A percentile compares a stretch with the other conserved stretches of the same genome.
Evolutionary conservation across 495 filamentous ascomycete genomes (phyloP).

Genomic region (Daldinia grandis): DNA sequence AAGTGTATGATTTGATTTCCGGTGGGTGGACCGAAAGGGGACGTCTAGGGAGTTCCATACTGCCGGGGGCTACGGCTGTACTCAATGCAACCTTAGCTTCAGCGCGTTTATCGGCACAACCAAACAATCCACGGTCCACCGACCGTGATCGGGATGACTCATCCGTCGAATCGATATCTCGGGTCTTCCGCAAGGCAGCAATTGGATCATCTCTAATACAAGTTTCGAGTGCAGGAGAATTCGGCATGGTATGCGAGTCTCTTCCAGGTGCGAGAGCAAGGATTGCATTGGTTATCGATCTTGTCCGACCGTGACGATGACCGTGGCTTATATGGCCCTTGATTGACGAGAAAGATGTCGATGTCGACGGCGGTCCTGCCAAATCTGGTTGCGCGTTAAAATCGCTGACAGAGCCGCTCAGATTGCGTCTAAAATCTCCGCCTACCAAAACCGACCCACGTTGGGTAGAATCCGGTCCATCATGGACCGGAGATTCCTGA

Average conservation of each 20-base stretch:
- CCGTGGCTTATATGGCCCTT: slow-evolving; percentile 37
- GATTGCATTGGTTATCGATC: slow-evolving; percentile 65
- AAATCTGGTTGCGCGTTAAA: slow-evolving; percentile 50
- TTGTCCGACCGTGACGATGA: slow-evolving; percentile 52
- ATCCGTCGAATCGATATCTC: slow-evolving; percentile 59
- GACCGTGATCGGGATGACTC: slow-evolving; percentile 59
- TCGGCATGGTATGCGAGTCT: slow-evolving; percentile 55
- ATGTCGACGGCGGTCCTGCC: slow-evolving; percentile 67
- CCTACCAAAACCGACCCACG: slow-evolving; percentile 54
- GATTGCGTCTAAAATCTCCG: slow-evolving; percentile 49
- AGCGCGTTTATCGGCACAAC: slow-evolving; percentile 66
- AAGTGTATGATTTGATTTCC: slow-evolving; percentile 32
- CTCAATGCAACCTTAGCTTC: slow-evolving; percentile 70
- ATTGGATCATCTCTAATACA: slow-evolving; percentile 50
- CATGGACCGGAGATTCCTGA: slow-evolving; percentile 55
- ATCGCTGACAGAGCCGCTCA: slow-evolving; percentile 51
- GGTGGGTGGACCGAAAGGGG: slow-evolving; percentile 48
- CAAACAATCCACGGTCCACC: slow-evolving; percentile 64
- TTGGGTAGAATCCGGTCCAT: slow-evolving; percentile 47
- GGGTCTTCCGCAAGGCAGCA: slow-evolving; percentile 52
- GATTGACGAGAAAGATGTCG: slow-evolving; percentile 46
- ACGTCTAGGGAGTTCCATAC: slow-evolving; percentile 60
- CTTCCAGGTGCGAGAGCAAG: slow-evolving; percentile 49
- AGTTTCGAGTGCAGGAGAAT: slow-evolving; percentile 58
- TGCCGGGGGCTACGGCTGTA: slow-evolving; percentile 69